Percentiles rank a stretch among this genome's conserved stretches.
Conservation (phyloP, 805 yeast genomes). For the Saccharomycopsis babjevae region DNA sequence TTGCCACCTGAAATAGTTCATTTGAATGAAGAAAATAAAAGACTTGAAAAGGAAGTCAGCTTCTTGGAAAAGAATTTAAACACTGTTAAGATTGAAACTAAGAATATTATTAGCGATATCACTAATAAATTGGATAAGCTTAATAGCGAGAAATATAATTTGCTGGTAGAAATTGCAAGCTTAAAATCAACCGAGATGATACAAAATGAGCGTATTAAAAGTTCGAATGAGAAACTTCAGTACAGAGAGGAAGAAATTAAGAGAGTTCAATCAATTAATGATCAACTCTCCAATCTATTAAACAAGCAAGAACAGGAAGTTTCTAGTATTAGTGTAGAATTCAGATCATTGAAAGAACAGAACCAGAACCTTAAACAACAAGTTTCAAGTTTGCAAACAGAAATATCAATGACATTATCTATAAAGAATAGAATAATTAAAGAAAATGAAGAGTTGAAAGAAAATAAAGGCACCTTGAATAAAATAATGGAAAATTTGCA, state of each 20-base stretch:
- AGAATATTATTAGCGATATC: constrained; percentile 38
- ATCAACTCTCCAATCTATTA: constrained; percentile 33
- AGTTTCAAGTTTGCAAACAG: constrained; percentile 41
- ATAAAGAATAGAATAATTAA: constrained; percentile 39
- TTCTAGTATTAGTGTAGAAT: constrained; percentile 41
- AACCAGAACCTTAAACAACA: constrained; percentile 36
- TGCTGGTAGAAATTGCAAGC: constrained; percentile 41
- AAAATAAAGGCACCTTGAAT: constrained; percentile 51
- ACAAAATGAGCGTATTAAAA: constrained; percentile 39
- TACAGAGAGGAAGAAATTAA: constrained; percentile 35
- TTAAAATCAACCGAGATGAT: constrained; percentile 46
- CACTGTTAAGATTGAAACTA: constrained; percentile 26
- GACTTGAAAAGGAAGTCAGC: constrained; percentile 18
- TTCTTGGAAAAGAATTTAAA: constrained; percentile 23
- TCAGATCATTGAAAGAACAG: constrained; percentile 40
- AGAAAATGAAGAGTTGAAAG: constrained; percentile 42
- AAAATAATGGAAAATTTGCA: constrained; percentile 52
- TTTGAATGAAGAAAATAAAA: constrained; percentile 2
- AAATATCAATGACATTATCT: constrained; percentile 40
- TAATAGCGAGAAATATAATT: constrained; percentile 34
- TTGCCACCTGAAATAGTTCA: not conserved
- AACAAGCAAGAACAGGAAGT: constrained; percentile 39
- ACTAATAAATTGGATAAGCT: constrained; percentile 35
- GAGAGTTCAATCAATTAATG: constrained; percentile 32
- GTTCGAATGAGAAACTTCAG: constrained; percentile 32